A percentile compares a stretch with the other conserved stretches of the same genome.
phyloP scores from a whole-genome alignment of 345 rosid species.

The Hirschfeldia incana region DNA sequence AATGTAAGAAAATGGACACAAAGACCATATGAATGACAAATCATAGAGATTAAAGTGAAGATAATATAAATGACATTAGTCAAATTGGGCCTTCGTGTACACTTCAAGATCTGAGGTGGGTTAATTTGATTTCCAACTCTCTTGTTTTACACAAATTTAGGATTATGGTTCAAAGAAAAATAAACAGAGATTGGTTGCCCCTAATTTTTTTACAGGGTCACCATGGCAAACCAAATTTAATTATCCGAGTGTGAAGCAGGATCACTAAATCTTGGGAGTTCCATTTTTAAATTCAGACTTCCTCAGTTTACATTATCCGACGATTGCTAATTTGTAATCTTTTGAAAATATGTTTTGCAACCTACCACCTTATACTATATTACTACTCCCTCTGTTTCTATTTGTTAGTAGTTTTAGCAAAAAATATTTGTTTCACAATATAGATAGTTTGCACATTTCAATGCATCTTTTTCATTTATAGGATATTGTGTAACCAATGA shows the following conservation, averaged over 20 bases:
- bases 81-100: no score
- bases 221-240: background rate
- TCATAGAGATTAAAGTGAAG: no score
- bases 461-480: no score
- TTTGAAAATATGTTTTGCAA: background rate
- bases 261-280: background rate
- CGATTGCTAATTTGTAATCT: background rate
- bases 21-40: no score
- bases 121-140: background rate
- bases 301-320: background rate
- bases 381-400: no score
- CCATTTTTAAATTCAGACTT: background rate
- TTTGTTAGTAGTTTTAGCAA: no score
- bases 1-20: no score
- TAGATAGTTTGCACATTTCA: no score
- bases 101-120: no score
- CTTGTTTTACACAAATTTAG: background rate
- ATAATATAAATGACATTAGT: no score
- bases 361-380: background rate
- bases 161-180: background rate
- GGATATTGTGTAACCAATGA: no score
- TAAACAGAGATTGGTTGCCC: background rate
- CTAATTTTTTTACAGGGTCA: background rate
- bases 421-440: no score
- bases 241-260: background rate